Evolutionary conservation across 805 yeast species (phyloP), one percentile per base, ranked within the genome.

Genomic region (Vanderwaltozyma tropicalis): DNA sequence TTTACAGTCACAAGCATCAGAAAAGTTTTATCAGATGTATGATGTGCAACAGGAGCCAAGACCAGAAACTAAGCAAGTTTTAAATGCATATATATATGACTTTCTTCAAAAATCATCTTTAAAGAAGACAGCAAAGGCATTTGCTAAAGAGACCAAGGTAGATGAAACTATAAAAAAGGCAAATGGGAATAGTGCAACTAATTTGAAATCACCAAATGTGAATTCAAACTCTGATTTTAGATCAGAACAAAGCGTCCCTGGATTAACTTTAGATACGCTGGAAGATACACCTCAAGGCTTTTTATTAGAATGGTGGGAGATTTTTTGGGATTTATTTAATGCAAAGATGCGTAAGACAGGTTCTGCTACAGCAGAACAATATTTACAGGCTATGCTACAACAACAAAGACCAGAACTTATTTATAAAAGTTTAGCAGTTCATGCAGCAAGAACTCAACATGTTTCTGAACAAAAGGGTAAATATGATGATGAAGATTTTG

Each of bases 291-390:
- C 94, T 0, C 84, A 80, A 49, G 92, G 95, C 6, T 87, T 85
- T 52, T 62, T 87, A 18, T 79, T 75, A 51, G 96, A 88, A 57
- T 87, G 96, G 96, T 87, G 96, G 96, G 86, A 78, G 65, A 77
- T 88, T 14, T 88, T 87, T 56, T 88, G 96, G 96, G 96, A 87
- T 55, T 78, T 86, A 21, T 84, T 80, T 60, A 82, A 82, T 52
- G 94, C 94, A 3, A 71, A 86, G 48, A 76, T 84, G 30, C 76
- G 73, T 44, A 66, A 78, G 41, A 80, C 76, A 13, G 75, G 78
- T 12, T 72, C 82, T 3, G 63, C 68, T 2, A 63, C 72, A 40
- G 89, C 92, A 3, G 71, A 74, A 32, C 83, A 80, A 52, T 84
- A 82, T 59, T 77, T 76, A 50, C 83, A 80, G 45, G 67, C 75